These are phyloP conservation scores for Debaryomyces psychrophilus DNA, from an alignment of 1,139 yeast species.

Conservation along the genomic window DNA sequence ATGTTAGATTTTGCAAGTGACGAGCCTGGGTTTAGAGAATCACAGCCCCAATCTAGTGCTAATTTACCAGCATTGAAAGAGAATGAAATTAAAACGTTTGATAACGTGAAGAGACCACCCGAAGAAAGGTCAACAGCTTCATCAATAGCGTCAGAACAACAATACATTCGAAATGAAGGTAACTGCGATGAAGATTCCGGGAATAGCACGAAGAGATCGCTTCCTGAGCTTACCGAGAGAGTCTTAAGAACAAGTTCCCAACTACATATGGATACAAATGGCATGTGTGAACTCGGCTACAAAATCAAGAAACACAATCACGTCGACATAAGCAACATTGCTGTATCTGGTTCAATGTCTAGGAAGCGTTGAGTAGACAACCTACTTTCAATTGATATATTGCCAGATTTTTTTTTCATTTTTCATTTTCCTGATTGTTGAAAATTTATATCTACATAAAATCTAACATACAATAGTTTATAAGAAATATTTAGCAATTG, in stretches of 20 bases:
- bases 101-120: not conserved
- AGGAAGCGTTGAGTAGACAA: conserved; percentile 18
- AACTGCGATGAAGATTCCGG: not conserved
- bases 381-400: no score
- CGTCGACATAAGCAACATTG: conserved; percentile 40
- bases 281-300: conserved; percentile 49
- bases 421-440: not conserved
- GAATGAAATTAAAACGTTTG: conserved; percentile 12
- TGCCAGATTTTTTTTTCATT: not conserved
- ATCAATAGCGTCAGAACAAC: not conserved
- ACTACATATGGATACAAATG: conserved; percentile 33
- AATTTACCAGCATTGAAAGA: conserved; percentile 29
- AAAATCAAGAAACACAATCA: conserved; percentile 50
- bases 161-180: not conserved
- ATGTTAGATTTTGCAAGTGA: conserved; percentile 2
- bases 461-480: not conserved
- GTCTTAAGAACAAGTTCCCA: conserved; percentile 18
- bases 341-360: conserved; percentile 30
- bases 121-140: conserved; percentile 1
- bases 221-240: not conserved
- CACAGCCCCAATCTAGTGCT: conserved; percentile 3
- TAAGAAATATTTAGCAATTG: no score
- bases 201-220: not conserved
- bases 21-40: not conserved
- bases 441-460: not conserved